A percentile compares a stretch with the other conserved stretches of the same genome.
Conservation (phyloP, 495 filamentous ascomycete genomes). For the Sporormia fimetaria region DNA sequence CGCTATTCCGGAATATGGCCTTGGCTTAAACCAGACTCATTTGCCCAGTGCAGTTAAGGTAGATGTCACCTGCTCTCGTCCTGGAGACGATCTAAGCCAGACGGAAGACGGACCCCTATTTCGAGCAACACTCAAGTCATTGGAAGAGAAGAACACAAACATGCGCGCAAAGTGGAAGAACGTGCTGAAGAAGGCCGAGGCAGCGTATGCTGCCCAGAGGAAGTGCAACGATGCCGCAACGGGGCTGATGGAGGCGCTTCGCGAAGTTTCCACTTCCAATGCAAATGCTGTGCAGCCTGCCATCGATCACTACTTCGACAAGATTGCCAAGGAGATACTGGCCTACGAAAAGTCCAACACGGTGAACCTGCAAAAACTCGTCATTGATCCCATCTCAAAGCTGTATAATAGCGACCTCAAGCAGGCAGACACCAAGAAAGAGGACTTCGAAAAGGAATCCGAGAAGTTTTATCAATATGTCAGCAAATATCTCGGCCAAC, state of each 20-base stretch:
- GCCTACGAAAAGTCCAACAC: slow-evolving; percentile 77
- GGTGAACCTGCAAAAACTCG: slow-evolving; percentile 71
- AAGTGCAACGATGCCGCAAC: slow-evolving; percentile 74
- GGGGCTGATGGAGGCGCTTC: slow-evolving; percentile 75
- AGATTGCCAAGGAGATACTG: slow-evolving; percentile 85
- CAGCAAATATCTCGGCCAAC: slow-evolving; percentile 84
- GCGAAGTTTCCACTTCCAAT: slow-evolving; percentile 81
- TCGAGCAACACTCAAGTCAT: slow-evolving; percentile 88
- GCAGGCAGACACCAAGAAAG: slow-evolving; percentile 91
- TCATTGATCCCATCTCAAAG: slow-evolving; percentile 86
- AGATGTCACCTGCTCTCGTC: slow-evolving; percentile 74
- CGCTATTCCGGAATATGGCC: slow-evolving; percentile 38
- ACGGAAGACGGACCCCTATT: slow-evolving; percentile 93
- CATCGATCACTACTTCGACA: slow-evolving; percentile 95
- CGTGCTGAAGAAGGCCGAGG: slow-evolving; percentile 80
- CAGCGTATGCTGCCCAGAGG: slow-evolving; percentile 65
- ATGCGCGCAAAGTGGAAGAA: slow-evolving; percentile 93
- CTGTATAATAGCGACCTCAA: slow-evolving; percentile 95
- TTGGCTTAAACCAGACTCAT: slow-evolving; percentile 32
- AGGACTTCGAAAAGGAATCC: slow-evolving; percentile 96
- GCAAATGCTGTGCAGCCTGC: slow-evolving; percentile 91
- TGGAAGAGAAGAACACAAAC: slow-evolving; percentile 94
- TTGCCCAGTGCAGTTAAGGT: slow-evolving; percentile 58
- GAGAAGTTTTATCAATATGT: slow-evolving; percentile 95
- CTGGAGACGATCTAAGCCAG: slow-evolving; percentile 74